Conservation (phyloP, 192 early-diverging fungal genomes). For the Coemansia biformis region DNA sequence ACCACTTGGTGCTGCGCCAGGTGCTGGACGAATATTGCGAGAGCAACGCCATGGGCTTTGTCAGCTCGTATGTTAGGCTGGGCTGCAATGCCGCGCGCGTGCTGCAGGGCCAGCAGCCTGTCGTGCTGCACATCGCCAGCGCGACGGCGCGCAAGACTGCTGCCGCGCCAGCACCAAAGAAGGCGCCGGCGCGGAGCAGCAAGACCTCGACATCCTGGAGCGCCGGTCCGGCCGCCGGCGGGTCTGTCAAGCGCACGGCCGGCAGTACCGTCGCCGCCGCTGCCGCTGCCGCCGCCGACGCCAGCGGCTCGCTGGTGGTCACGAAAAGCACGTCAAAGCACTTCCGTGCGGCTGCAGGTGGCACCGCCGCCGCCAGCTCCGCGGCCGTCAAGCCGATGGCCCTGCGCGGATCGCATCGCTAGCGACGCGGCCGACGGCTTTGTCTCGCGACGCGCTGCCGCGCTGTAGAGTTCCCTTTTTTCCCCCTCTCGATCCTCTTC, state of each 20-base stretch:
- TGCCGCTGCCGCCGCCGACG: not conserved
- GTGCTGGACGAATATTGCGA: constrained; percentile 61
- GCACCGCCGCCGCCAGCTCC: not conserved
- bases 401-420: constrained; percentile 8
- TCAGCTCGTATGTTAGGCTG: constrained; percentile 55
- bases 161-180: constrained; percentile 7
- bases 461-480: too few species aligned
- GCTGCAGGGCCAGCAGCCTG: constrained; percentile 43
- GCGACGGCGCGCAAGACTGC: not conserved
- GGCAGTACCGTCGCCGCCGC: not conserved
- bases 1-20: constrained; percentile 58
- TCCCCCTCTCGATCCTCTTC: too few species aligned
- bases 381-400: constrained; percentile 30
- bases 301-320: constrained; percentile 3
- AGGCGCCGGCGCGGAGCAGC: not conserved
- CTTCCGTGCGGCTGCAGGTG: constrained; percentile 16
- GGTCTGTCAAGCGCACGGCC: constrained; percentile 1
- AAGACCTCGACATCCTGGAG: constrained; percentile 5
- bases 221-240: constrained; percentile 1
- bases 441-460: too few species aligned
- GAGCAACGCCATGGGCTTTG: constrained; percentile 59
- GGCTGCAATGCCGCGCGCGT: constrained; percentile 49
- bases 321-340: constrained; percentile 35
- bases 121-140: constrained; percentile 43
- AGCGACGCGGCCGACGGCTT: too few species aligned